Base-by-base conservation (phyloP, 257 asterid species). In the Asclepias syriaca region DNA sequence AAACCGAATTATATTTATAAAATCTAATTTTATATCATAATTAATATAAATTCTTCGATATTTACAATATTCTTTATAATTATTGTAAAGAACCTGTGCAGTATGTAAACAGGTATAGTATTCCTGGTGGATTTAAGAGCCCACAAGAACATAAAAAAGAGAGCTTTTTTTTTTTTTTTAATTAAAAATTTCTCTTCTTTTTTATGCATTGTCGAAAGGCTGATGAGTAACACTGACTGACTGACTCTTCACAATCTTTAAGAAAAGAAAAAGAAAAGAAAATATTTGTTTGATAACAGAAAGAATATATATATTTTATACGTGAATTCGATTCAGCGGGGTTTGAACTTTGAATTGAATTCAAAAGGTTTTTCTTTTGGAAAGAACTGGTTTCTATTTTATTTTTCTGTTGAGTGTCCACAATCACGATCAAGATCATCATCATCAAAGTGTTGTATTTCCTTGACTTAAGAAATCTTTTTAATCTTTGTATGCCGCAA, bases 281-380 rank as follows among this genome's bases (percentile, higher is more conserved):
- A 29, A 29, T 1, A 29, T 14, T 56, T 50, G 45, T 40, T 40
- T 40, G 45, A 40, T 40, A 4, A 4, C 45, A 40, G 45, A 40
- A 40, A 40, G 45, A 40, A 40, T 43, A 43, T 43, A 43, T 43
- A 43, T 43, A 43, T 43, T 7, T 43, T 43, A 43, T 43, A 64
- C 75, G 29, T 45, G 18, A 37, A 63, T 54, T 54, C 57, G 22
- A 63, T 54, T 54, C 57, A 16, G 53, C 16, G 18, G 19, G 56
- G 74, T 72, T 77, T 70, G 77, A 68, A 61, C 54, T 77, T 77
- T 70, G 77, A 68, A 61, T 63, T 77, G 12, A 54, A 54, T 54
- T 54, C 77, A 73, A 66, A 77, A 43, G 40, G 29, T 4, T 43
- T 34, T 29, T 4, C 8, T 34, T 29, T 58, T 46, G 24, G 22